These are phyloP conservation scores for Parmales sp. DNA, from an alignment of 108 stramenopile species.

Conservation along the genomic window DNA sequence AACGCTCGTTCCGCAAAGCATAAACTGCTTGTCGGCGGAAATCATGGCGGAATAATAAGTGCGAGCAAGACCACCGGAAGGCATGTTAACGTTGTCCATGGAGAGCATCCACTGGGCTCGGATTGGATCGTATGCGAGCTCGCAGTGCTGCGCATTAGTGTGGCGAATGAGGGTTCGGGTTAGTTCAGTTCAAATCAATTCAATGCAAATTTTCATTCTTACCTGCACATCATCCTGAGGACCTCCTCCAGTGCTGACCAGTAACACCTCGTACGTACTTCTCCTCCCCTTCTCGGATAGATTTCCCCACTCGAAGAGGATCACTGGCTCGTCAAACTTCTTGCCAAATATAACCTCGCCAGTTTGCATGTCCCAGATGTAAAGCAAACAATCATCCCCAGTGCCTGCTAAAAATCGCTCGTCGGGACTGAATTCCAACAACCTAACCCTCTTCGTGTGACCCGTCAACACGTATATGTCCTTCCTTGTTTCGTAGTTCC, in stretches of 20 bases:
- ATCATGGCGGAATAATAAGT: constrained; percentile 14
- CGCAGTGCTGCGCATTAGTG: too few relatives aligned
- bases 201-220: too few relatives aligned
- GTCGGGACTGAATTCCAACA: constrained; percentile 38
- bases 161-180: too few relatives aligned
- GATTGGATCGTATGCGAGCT: constrained; percentile 26
- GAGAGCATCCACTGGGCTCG: constrained; percentile 28
- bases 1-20: constrained; percentile 30
- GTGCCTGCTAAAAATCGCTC: constrained; percentile 32
- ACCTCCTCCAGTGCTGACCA: background rate
- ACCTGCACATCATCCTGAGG: constrained; percentile 10
- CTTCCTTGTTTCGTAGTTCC: background rate
- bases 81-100: constrained; percentile 18
- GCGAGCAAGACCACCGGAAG: constrained; percentile 24
- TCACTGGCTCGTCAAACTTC: constrained; percentile 20
- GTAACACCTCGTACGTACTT: constrained; percentile 12
- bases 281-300: background rate
- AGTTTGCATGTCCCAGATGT: constrained; percentile 41
- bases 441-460: background rate
- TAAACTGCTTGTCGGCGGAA: constrained; percentile 12
- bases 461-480: constrained; percentile 9
- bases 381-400: constrained; percentile 27
- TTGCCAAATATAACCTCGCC: constrained; percentile 39
- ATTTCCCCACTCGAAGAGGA: constrained; percentile 14
- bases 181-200: too few relatives aligned